Base-by-base conservation (phyloP, 495 filamentous ascomycete species). In the Amphirosellinia nigrospora region DNA sequence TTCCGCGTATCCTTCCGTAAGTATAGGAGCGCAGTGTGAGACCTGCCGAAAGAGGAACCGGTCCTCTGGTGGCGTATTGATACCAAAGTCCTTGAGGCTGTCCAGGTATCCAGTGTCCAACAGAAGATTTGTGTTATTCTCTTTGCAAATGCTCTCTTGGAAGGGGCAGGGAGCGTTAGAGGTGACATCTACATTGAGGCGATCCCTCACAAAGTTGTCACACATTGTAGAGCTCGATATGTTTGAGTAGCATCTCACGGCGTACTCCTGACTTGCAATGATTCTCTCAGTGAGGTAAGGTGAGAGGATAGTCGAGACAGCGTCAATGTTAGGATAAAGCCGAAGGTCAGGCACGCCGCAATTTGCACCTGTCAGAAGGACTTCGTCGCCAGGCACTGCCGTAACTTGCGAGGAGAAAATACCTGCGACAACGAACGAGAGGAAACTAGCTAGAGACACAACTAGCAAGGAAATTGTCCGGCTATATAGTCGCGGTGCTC, bases 161-260 rank as follows among this genome's bases (percentile, higher is more conserved):
- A 55, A 55, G 32, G 52, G 52, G 32, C 52, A 55, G 9, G 52
- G 32, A 30, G 52, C 52, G 52, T 55, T 55, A 16, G 52, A 55
- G 3, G 7, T 32, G 11, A 55, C 52, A 0, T 10, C 32, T 19
- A 55, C 52, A 16, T 10, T 0, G 52, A 34, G 52, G 11, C 52
- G 26, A 10, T 32, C 28, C 6, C 19, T 55, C 11, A 55, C 52
- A 32, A 55, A 55, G 52, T 55, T 32, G 52, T 55, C 19, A 13
- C 52, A 55, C 52, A 30, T 55, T 1, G 52, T 32, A 28, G 38
- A 10, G 13, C 50, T 53, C 13, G 50, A 28, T 26, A 53, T 53
- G 23, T 53, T 53, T 4, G 21, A 11, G 50, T 53, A 53, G 23
- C 50, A 53, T 53, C 50, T 26, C 15, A 32, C 11, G 3, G 23